Evolutionary conservation across 768 basidiomycete species (phyloP).

Genomic region (Lentinula raphanica): DNA sequence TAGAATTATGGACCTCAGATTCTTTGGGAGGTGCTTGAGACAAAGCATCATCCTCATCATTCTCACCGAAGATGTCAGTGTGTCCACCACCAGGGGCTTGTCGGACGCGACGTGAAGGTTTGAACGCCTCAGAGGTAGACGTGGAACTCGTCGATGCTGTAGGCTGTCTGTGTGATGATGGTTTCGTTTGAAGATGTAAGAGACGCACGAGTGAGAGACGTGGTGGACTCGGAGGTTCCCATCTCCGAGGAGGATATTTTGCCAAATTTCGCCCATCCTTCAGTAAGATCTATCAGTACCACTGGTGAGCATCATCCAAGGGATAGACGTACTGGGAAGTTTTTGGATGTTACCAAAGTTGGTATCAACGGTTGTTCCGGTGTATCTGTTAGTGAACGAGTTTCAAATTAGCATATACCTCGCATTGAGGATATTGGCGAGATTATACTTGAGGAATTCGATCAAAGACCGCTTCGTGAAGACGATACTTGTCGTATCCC

Average conservation of each 20-base stretch:
- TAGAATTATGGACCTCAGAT: constrained; percentile 4
- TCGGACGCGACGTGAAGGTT: constrained; percentile 55
- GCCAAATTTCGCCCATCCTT: constrained; percentile 72
- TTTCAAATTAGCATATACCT: constrained; percentile 1
- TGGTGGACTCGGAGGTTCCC: constrained; percentile 5
- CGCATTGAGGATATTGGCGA: constrained; percentile 14
- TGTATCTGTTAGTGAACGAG: constrained; percentile 42
- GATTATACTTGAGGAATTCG: constrained; percentile 65
- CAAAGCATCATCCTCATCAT: constrained; percentile 49
- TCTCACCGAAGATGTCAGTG: constrained; percentile 44
- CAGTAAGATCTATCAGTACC: not conserved
- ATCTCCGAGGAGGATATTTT: constrained; percentile 27
- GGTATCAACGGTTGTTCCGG: constrained; percentile 71
- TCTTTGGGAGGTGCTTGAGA: constrained; percentile 46
- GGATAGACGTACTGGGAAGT: constrained; percentile 55
- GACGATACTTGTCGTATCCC: constrained; percentile 71
- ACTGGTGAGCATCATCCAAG: not conserved
- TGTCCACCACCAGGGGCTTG: constrained; percentile 48
- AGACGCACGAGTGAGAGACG: constrained; percentile 8
- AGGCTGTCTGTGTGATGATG: not conserved
- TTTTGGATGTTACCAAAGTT: constrained; percentile 71
- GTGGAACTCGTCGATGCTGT: not conserved
- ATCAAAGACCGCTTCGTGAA: constrained; percentile 75
- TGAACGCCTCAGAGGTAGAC: constrained; percentile 29
- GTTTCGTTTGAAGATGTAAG: not conserved